A percentile compares a stretch with the other conserved stretches of the same genome.
Conservation (phyloP, 768 basidiomycete species). For the Rhodosporidiobolus sp. region DNA sequence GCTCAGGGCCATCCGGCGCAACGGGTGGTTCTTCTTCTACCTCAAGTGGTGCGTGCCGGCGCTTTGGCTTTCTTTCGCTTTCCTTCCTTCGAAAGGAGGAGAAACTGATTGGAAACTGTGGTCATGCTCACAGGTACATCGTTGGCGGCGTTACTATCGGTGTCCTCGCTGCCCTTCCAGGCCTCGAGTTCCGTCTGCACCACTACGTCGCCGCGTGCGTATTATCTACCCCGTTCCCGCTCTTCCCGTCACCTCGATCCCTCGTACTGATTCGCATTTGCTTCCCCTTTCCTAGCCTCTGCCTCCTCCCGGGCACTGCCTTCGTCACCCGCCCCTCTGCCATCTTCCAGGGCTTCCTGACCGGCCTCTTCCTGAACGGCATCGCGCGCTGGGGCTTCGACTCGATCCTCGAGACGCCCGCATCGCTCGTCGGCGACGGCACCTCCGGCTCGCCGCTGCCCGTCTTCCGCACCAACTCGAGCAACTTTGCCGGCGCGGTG, state of each 20-base stretch:
- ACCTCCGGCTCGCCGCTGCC: conserved; percentile 67
- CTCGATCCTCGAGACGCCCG: conserved; percentile 71
- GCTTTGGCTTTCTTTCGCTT: neutral
- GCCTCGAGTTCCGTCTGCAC: conserved; percentile 67
- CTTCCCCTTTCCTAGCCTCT: conserved; percentile 51
- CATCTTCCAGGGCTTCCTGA: conserved; percentile 73
- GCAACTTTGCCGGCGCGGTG: conserved; percentile 56
- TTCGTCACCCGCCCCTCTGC: conserved; percentile 78
- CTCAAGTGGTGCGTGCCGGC: conserved; percentile 61
- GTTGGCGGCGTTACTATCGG: conserved; percentile 64
- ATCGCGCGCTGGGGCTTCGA: conserved; percentile 70
- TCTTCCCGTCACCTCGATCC: neutral
- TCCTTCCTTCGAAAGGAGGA: neutral
- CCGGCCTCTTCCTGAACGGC: conserved; percentile 64
- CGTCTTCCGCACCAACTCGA: conserved; percentile 66
- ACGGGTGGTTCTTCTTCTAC: conserved; percentile 77
- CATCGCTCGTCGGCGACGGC: conserved; percentile 69
- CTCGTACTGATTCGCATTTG: neutral
- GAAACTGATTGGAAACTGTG: too few relatives aligned
- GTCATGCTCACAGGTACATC: conserved; percentile 31
- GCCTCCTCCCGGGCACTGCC: conserved; percentile 70
- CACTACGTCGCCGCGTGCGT: conserved; percentile 68
- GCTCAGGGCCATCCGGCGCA: conserved; percentile 74
- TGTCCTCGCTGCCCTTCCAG: conserved; percentile 67
- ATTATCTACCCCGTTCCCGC: neutral